Base-by-base conservation (phyloP, 164 flowering plant species). In the Chimonanthus praecox region DNA sequence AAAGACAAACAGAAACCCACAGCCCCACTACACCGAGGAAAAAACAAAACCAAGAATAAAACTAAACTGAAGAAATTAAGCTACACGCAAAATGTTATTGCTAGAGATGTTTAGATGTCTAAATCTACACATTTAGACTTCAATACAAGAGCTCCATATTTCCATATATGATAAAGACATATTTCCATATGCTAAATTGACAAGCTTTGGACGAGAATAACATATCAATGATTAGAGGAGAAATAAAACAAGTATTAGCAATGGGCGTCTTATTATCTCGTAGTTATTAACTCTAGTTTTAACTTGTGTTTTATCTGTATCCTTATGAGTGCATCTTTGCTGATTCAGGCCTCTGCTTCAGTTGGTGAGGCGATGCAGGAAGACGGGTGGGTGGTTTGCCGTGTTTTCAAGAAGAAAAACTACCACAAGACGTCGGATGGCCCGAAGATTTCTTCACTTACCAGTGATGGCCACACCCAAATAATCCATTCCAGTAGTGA, bases 381-480 rank as follows among this genome's bases (percentile, higher is more conserved):
- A 82, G 98, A 92, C 81, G 98, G 98, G 1, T 92, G 98, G 98
- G 97, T 84, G n/a, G 93, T 92, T 5, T 92, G 97, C 74, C 85
- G 94, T 64, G 98, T 86, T 18, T 92, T 92, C 87, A 92, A 88
- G 89, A 92, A 91, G 80, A 84, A 83, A 81, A 18, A 87, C 71
- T 90, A 87, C 74, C 91, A 89, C 77, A 90, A 87, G 75, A 75
- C 85, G 18, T 44, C 76, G 0, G 90, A 87, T 18, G 81, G 85
- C 72, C 85, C 88, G 0, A 78, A 75, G 63, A 72, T 68, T 71
- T 75, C 89, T 4, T 72, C 84, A 1, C 64, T 76, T 49, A 72
- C 78, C 70, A 46, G 69, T 20, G 71, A 71, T 3, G 64, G 67
- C 71, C 76, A 75, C 70, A 11, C 89, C 18, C 85, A 80, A 3